These are phyloP conservation scores for Pseudogymnoascus sp. DNA, from an alignment of 2,329 filamentous ascomycete species.

Conservation along the genomic window DNA sequence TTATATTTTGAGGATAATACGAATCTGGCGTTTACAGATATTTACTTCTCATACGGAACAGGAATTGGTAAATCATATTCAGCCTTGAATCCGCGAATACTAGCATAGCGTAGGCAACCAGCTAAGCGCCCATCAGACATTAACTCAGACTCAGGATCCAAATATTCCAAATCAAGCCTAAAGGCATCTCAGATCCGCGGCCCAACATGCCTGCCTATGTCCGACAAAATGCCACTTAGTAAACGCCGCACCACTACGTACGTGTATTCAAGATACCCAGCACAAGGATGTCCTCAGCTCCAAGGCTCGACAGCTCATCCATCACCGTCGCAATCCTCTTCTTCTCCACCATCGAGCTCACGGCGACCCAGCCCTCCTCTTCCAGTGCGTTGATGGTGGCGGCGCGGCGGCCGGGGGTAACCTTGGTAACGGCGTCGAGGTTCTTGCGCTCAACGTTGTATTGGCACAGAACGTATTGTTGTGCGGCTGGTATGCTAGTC, in stretches of 20 bases:
- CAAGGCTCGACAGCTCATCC: conserved; percentile 28
- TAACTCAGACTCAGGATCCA: neutral
- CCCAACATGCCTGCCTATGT: neutral
- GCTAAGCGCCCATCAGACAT: neutral
- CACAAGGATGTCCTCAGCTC: conserved; percentile 30
- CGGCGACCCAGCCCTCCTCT: conserved; percentile 86
- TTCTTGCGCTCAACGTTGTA: conserved; percentile 79
- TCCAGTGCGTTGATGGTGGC: conserved; percentile 87
- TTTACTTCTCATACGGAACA: neutral
- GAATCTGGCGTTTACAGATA: neutral
- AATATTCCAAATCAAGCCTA: neutral
- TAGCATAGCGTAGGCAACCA: neutral
- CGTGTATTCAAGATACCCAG: conserved; percentile 29
- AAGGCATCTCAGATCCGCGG: neutral
- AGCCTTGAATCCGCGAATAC: neutral
- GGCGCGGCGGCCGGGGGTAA: conserved; percentile 90
- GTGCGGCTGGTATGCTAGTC: conserved; percentile 51
- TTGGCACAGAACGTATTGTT: conserved; percentile 89
- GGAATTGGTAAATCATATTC: neutral
- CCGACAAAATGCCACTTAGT: neutral
- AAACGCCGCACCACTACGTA: conserved; percentile 10
- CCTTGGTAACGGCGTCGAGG: conserved; percentile 59
- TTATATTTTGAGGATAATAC: neutral
- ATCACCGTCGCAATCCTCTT: conserved; percentile 30
- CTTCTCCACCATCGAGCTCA: conserved; percentile 83